Conservation (phyloP, 257 asterid genomes). For the Ajuga chamaepitys region DNA sequence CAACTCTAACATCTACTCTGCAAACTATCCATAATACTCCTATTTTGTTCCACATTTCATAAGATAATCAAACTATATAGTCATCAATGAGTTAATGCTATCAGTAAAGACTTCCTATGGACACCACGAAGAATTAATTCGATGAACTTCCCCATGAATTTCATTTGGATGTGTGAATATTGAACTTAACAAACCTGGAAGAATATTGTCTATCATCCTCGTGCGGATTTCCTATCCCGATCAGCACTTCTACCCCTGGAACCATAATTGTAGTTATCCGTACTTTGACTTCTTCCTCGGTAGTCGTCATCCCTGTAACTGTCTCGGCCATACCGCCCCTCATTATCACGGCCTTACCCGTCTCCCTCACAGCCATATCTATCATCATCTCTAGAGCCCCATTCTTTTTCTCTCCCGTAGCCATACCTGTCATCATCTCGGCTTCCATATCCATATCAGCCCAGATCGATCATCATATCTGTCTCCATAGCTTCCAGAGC, state of each 20-base stretch:
- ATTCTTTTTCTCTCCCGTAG: slow-evolving; percentile 72
- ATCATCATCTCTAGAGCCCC: slow-evolving; percentile 68
- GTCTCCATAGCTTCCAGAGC: slow-evolving; percentile 73
- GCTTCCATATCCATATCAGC: slow-evolving; percentile 39
- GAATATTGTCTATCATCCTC: slow-evolving; percentile 85
- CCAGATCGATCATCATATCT: slow-evolving; percentile 62
- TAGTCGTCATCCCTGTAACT: slow-evolving; percentile 65
- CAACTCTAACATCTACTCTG: neutral
- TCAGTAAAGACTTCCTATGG: slow-evolving; percentile 1
- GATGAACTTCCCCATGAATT: neutral
- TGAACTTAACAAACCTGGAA: slow-evolving; percentile 50
- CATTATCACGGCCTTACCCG: slow-evolving; percentile 56
- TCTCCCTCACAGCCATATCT: slow-evolving; percentile 72
- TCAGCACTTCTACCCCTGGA: slow-evolving; percentile 89
- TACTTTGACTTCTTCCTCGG: slow-evolving; percentile 53
- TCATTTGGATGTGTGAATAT: neutral
- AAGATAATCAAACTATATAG: neutral
- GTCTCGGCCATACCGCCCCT: slow-evolving; percentile 56
- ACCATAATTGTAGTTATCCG: slow-evolving; percentile 53
- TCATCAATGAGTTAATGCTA: neutral
- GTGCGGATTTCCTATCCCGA: slow-evolving; percentile 41
- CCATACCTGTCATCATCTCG: slow-evolving; percentile 79
- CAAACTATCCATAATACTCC: neutral
- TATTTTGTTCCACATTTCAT: neutral
- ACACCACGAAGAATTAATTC: neutral